A percentile compares a stretch with the other conserved stretches of the same genome.
These are phyloP conservation scores for Cucumis hystrix DNA, from an alignment of 306 rosid genomes.

Conservation along the genomic window DNA sequence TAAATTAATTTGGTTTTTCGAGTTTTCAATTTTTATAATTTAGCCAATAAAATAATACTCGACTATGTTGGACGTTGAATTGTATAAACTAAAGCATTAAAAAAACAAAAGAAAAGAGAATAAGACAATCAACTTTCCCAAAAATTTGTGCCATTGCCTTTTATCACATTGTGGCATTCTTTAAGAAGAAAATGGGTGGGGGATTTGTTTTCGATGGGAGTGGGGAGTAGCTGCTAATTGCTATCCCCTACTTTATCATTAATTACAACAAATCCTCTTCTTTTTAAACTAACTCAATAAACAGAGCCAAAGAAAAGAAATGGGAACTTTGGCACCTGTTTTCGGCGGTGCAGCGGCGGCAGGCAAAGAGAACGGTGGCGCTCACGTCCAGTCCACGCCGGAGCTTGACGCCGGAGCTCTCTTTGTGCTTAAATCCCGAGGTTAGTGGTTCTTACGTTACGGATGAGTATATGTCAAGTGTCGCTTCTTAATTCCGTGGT, in stretches of 20 bases:
- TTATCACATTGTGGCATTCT: not conserved
- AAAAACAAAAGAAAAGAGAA: no score
- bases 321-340: slow-evolving; percentile 23
- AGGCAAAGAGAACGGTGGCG: slow-evolving; percentile 32
- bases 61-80: no score
- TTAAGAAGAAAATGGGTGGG: not conserved
- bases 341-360: slow-evolving; percentile 14
- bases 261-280: no score
- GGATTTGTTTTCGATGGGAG: not conserved
- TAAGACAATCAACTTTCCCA: not conserved
- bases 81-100: no score
- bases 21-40: no score
- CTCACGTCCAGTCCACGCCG: not conserved
- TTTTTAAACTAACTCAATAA: no score
- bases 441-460: slow-evolving; percentile 10
- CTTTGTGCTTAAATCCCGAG: slow-evolving; percentile 67
- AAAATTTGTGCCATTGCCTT: not conserved
- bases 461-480: not conserved
- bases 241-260: no score
- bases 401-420: slow-evolving; percentile 67
- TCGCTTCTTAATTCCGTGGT: not conserved
- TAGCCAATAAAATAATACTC: no score
- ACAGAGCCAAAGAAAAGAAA: not conserved
- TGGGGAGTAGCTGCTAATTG: no score
- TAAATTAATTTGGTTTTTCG: no score